A percentile compares a stretch with the other conserved stretches of the same genome.
phyloP scores from a whole-genome alignment of 1,284 basidiomycete species.

The Crucibulum parvulum region DNA sequence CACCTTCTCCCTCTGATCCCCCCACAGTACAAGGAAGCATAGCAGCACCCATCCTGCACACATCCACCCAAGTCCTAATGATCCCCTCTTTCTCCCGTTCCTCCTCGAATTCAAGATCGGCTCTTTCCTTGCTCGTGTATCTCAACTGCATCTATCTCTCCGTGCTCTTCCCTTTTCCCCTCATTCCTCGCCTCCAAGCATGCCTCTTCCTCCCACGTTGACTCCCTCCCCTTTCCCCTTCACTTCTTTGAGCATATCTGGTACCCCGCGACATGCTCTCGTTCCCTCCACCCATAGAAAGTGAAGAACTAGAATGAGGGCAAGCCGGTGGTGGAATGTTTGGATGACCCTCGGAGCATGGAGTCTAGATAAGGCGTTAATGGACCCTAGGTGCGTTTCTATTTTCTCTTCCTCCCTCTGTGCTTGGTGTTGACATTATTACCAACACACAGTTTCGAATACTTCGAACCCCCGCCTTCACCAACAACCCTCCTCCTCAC shows the following conservation, averaged over 20 bases:
- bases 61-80: slow-evolving; percentile 6
- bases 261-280: slow-evolving; percentile 46
- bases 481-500: slow-evolving; percentile 39
- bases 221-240: slow-evolving; percentile 36
- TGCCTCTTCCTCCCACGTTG: slow-evolving; percentile 38
- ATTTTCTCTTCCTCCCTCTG: not conserved
- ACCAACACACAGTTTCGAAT: slow-evolving; percentile 21
- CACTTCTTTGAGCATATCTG: too few relatives aligned
- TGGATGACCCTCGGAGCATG: slow-evolving; percentile 41
- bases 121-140: too few relatives aligned
- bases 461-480: slow-evolving; percentile 36
- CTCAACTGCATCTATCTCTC: too few relatives aligned
- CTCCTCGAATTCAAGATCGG: not conserved
- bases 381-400: slow-evolving; percentile 42
- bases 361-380: slow-evolving; percentile 40
- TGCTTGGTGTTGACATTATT: not conserved
- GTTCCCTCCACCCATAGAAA: slow-evolving; percentile 26
- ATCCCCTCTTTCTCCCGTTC: slow-evolving; percentile 11
- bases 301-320: too few relatives aligned
- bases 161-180: too few relatives aligned
- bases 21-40: not conserved
- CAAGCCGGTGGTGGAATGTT: slow-evolving; percentile 34
- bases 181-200: too few relatives aligned
- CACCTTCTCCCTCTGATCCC: not conserved
- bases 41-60: not conserved